A percentile compares a stretch with the other conserved stretches of the same genome.
phyloP scores from a whole-genome alignment of 345 rosid genomes.

The Syzygium jambos region DNA sequence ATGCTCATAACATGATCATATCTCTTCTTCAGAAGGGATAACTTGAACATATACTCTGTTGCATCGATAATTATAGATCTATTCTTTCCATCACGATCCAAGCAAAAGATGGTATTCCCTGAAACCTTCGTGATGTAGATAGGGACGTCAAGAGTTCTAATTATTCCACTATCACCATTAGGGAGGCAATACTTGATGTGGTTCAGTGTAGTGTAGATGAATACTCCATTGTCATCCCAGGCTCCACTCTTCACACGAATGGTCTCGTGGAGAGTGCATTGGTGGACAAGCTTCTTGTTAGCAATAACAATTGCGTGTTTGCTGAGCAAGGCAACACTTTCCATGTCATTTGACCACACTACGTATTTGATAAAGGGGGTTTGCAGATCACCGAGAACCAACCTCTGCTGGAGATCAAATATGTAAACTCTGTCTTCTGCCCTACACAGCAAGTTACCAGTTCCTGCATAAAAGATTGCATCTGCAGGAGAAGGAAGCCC shows the following conservation, averaged over 20 bases:
- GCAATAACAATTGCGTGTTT: conserved; percentile 85
- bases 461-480: conserved; percentile 89
- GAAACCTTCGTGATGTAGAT: conserved; percentile 77
- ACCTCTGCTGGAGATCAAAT: conserved; percentile 85
- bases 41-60: conserved; percentile 84
- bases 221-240: conserved; percentile 93
- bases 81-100: conserved; percentile 89
- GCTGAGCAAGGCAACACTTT: conserved; percentile 87
- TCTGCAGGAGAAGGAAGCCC: conserved; percentile 64
- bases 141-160: conserved; percentile 75
- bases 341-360: conserved; percentile 95
- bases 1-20: conserved; percentile 92
- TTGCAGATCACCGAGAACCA: conserved; percentile 79
- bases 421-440: conserved; percentile 80
- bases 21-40: conserved; percentile 64
- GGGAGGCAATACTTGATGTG: conserved; percentile 94
- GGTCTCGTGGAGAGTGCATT: conserved; percentile 89
- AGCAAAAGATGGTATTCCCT: conserved; percentile 56
- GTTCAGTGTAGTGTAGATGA: conserved; percentile 79
- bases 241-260: conserved; percentile 93
- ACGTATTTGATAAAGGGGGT: conserved; percentile 73
- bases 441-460: conserved; percentile 77
- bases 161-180: conserved; percentile 85
- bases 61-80: conserved; percentile 62
- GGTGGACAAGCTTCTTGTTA: conserved; percentile 72